phyloP scores from a whole-genome alignment of 164 flowering plant genomes.

The Berberis vulgaris region DNA sequence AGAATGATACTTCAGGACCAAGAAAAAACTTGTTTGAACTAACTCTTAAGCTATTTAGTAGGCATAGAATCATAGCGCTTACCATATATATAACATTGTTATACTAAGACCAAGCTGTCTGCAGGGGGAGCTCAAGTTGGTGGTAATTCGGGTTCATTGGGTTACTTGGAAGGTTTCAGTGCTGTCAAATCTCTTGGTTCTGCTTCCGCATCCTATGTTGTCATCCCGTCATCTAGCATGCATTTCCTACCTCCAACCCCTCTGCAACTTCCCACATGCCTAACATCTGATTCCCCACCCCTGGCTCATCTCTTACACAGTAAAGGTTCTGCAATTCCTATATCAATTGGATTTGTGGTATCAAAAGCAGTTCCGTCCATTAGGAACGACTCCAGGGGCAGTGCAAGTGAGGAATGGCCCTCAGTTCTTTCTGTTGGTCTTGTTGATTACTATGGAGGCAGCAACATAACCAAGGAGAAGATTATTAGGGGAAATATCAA shows the following conservation, averaged over 20 bases:
- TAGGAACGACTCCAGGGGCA: constrained; percentile 40
- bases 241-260: constrained; percentile 75
- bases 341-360: constrained; percentile 86
- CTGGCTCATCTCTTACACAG: constrained; percentile 97
- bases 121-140: constrained; percentile 48
- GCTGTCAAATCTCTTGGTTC: constrained; percentile 90
- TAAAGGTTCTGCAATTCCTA: constrained; percentile 84
- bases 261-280: constrained; percentile 89
- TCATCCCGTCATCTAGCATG: constrained; percentile 86
- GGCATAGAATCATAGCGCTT: neutral
- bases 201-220: constrained; percentile 52
- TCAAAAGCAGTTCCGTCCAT: constrained; percentile 85
- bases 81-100: neutral
- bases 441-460: constrained; percentile 76
- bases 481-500: constrained; percentile 32
- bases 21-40: neutral
- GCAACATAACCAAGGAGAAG: constrained; percentile 48
- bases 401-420: constrained; percentile 80
- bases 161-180: constrained; percentile 74
- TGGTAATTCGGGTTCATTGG: constrained; percentile 18
- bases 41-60: neutral
- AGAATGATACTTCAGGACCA: too few relatives aligned
- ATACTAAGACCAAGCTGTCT: constrained; percentile 1
- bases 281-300: constrained; percentile 95
- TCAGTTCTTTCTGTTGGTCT: constrained; percentile 74